phyloP scores from a whole-genome alignment of 495 filamentous ascomycete genomes.

The Hypomontagnella monticulosa region DNA sequence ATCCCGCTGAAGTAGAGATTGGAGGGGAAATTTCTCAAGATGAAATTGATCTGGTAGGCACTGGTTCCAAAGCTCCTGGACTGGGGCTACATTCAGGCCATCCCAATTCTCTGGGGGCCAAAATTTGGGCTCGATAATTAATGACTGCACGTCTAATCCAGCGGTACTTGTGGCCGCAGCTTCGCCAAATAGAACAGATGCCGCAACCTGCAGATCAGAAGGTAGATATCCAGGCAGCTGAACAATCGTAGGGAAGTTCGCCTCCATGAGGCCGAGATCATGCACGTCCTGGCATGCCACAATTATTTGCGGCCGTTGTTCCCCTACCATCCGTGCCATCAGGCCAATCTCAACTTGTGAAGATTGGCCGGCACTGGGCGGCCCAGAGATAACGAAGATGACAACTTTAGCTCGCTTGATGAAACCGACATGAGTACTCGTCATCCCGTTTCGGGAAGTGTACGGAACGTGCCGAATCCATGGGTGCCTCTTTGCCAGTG shows the following conservation, averaged over 20 bases:
- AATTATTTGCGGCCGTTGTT: slow-evolving; percentile 60
- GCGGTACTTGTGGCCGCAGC: slow-evolving; percentile 18
- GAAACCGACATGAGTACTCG: slow-evolving; percentile 66
- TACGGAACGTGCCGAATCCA: slow-evolving; percentile 71
- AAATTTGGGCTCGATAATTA: slow-evolving; percentile 51
- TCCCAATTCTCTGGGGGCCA: slow-evolving; percentile 63
- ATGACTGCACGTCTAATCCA: slow-evolving; percentile 48
- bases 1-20: slow-evolving; percentile 64
- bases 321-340: slow-evolving; percentile 53
- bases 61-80: slow-evolving; percentile 62
- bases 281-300: slow-evolving; percentile 57
- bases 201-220: slow-evolving; percentile 62
- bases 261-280: slow-evolving; percentile 48
- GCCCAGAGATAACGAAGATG: slow-evolving; percentile 63
- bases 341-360: slow-evolving; percentile 57
- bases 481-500: slow-evolving; percentile 62
- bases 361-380: slow-evolving; percentile 46
- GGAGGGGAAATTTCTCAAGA: slow-evolving; percentile 55
- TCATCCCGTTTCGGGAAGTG: slow-evolving; percentile 64
- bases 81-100: slow-evolving; percentile 51
- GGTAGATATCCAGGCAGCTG: slow-evolving; percentile 59
- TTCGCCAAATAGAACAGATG: slow-evolving; percentile 64
- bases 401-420: slow-evolving; percentile 64
- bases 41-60: slow-evolving; percentile 58
- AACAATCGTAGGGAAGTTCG: slow-evolving; percentile 58